Base-by-base conservation (phyloP, 306 rosid species). In the Elaeagnus macrophylla region DNA sequence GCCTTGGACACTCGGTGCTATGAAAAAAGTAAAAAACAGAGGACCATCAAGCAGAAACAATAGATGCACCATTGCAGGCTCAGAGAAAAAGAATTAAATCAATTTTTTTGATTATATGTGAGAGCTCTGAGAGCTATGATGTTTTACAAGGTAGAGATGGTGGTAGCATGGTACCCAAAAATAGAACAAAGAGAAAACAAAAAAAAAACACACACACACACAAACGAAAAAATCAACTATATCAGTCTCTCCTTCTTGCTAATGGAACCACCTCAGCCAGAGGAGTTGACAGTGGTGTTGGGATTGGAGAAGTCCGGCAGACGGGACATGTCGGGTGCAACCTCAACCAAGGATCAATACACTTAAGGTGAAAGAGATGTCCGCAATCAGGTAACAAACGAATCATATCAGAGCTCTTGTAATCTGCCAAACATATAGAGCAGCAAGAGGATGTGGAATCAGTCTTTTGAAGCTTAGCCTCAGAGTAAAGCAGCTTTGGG, bases 251-350 rank as follows among this genome's bases (percentile, higher is more conserved):
- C 54, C 85, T 64, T 47, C 67, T 65, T 1, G 97, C 86, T 60
- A 91, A 53, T 7, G 97, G 93, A 63, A 82, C 89, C 48, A 86
- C 95, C 76, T 91, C 97, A 25, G 95, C 93, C 48, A 84, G 79
- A 66, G 97, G 97, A 8, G 97, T 86, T 0, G 97, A 80, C 37
- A 86, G 68, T 4, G 97, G 99, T 14, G 99, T 91, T 5, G 94
- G 96, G 9, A 80, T 55, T 10, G 96, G 97, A 7, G 97, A 91
- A 0, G 94, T 82, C 72, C 97, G 81, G 62, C 97, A 91, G 13
- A 91, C 77, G 7, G 97, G 97, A 64, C 97, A 90, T 0, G 94
- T 77, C 0, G 97, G 97, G 57, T 86, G 69, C 68, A 86, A 11
- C 67, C 94, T 74, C 59, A 90, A 45, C 97, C 97, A 90, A 0